Evolutionary conservation across 2,329 filamentous ascomycete species (phyloP).

Genomic region (Thelonectria rubi): DNA sequence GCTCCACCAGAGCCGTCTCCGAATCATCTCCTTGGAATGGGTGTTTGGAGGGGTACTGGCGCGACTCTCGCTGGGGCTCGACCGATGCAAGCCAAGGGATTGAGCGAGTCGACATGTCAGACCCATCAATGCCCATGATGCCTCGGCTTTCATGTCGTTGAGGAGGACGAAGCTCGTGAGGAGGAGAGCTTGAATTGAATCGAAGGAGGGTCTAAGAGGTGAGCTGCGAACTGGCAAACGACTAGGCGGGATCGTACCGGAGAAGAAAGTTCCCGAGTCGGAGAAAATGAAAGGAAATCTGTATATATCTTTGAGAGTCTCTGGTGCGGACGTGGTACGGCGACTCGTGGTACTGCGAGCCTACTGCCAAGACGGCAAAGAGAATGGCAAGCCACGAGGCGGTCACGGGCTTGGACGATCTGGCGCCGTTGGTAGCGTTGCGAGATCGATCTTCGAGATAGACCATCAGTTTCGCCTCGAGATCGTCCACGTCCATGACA

Average conservation of each 20-base stretch:
- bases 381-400: conserved; percentile 73
- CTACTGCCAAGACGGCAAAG: conserved; percentile 71
- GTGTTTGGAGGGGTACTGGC: conserved; percentile 56
- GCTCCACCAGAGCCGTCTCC: conserved; percentile 70
- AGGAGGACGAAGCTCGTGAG: conserved; percentile 70
- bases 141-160: conserved; percentile 76
- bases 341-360: conserved; percentile 72
- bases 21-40: conserved; percentile 62
- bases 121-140: conserved; percentile 71
- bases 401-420: conserved; percentile 62
- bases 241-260: conserved; percentile 49
- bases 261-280: conserved; percentile 71
- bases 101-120: conserved; percentile 72
- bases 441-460: conserved; percentile 72
- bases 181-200: conserved; percentile 71
- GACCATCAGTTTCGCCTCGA: conserved; percentile 70
- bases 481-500: conserved; percentile 71
- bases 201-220: conserved; percentile 64
- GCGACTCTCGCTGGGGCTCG: conserved; percentile 54
- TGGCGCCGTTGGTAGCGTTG: conserved; percentile 58
- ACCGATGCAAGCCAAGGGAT: conserved; percentile 68
- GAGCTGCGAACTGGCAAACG: conserved; percentile 2
- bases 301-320: conserved; percentile 68
- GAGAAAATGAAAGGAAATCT: conserved; percentile 72
- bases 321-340: conserved; percentile 68